These are phyloP conservation scores for Liquidambar formosana DNA, from an alignment of 164 flowering plant genomes.

Conservation along the genomic window DNA sequence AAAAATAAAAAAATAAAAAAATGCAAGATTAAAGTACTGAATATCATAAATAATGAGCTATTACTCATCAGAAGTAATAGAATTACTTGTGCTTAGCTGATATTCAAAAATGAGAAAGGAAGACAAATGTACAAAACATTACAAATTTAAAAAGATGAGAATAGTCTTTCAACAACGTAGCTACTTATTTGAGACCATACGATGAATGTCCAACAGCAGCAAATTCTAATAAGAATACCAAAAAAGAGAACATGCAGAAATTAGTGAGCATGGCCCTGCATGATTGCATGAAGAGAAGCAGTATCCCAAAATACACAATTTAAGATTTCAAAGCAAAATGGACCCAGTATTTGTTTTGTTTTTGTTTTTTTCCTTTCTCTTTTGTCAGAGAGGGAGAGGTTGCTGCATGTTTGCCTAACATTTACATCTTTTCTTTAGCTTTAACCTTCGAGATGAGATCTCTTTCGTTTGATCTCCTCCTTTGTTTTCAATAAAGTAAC, in stretches of 20 bases:
- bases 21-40: neutral
- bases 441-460: no score
- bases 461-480: no score
- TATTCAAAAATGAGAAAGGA: neutral
- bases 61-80: neutral
- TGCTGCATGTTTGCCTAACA: no score
- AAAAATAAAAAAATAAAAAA: no score
- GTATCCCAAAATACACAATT: neutral
- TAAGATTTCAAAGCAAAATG: neutral
- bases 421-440: no score
- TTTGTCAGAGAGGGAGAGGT: no score
- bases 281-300: neutral
- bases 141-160: neutral
- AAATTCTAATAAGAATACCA: neutral
- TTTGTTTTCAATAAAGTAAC: neutral
- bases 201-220: neutral
- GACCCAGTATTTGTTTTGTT: no score
- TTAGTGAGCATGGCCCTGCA: neutral
- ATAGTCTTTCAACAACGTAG: neutral
- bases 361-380: no score
- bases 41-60: neutral
- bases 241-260: neutral
- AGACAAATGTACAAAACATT: neutral
- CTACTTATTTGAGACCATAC: neutral
- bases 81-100: neutral